Evolutionary conservation across 768 basidiomycete species (phyloP), one percentile per base, ranked within the genome.

Genomic region (Auriscalpium orientale): DNA sequence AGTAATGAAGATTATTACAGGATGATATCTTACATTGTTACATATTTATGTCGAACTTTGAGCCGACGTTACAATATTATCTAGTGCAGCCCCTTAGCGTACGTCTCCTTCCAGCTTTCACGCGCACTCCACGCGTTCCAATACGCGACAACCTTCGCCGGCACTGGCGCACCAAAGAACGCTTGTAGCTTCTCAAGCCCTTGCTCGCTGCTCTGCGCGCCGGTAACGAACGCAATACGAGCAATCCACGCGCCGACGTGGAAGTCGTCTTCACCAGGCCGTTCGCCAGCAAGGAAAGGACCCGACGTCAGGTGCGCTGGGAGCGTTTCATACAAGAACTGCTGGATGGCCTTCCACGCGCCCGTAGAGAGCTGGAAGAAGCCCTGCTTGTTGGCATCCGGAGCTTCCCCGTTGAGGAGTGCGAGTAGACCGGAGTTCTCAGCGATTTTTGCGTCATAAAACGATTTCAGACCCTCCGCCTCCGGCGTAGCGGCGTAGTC

Each of bases 191-290:
- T 65, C 28, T 61, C 64, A 43, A 73, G 51, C 3, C 74, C 76
- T 11, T 75, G 72, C 20, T 70, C 71, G 28, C 68, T 69, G 12
- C 65, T 64, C 16, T 64, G 67, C 22, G 69, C 75, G 1, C 77
- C 77, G 1, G 64, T 54, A 6, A 77, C 60, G 20, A 68, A 67
- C 11, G 71, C 71, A 22, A 81, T 73, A 34, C 78, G 74, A 22
- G 79, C 75, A 34, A 83, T 66, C 81, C 79, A 83, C 8, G 72
- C 78, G 7, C 58, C 76, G 44, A 83, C 67, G 66, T 81, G 80
- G 69, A 78, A 80, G 62, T 81, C 82, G 53, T 79, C 79, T 62
- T 80, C 78, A 9, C 79, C 74, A 0, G 79, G 79, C 43, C 52
- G 59, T 4, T 65, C 71, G 9, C 79, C 81, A 18, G 74, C 76